phyloP scores from a whole-genome alignment of 2,329 filamentous ascomycete genomes.

The Fusarium sulawesiense region DNA sequence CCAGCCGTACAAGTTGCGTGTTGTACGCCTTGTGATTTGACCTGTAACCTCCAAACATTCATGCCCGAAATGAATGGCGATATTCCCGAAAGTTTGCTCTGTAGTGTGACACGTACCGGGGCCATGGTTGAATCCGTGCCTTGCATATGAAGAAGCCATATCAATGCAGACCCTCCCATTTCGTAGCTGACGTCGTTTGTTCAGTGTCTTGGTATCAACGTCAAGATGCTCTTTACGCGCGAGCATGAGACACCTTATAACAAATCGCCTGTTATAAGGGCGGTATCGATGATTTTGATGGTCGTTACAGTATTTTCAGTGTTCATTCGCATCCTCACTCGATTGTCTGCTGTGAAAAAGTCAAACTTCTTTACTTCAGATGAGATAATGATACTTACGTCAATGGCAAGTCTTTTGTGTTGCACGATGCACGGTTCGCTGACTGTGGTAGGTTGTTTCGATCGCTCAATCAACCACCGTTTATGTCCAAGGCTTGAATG shows the following conservation, averaged over 20 bases:
- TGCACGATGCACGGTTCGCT: neutral
- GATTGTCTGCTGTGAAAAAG: neutral
- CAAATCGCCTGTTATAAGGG: constrained; percentile 14
- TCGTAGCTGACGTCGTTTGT: neutral
- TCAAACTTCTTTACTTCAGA: neutral
- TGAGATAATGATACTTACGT: constrained; percentile 7
- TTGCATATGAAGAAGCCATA: constrained; percentile 2
- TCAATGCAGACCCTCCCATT: constrained; percentile 1
- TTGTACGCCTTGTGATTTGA: neutral
- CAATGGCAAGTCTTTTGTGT: neutral
- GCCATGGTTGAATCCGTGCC: neutral
- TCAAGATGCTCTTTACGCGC: constrained; percentile 9
- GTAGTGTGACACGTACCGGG: neutral
- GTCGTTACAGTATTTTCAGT: constrained; percentile 6
- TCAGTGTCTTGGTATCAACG: neutral
- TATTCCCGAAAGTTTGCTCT: neutral
- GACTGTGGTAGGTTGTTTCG: neutral
- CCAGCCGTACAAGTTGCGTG: neutral
- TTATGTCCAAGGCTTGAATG: neutral
- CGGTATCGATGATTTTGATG: constrained; percentile 21
- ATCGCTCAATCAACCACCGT: constrained; percentile 5
- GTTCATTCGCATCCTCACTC: constrained; percentile 6
- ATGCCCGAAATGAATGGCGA: neutral
- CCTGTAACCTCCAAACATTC: neutral
- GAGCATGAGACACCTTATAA: constrained; percentile 27